Conservation (phyloP, 2,329 filamentous ascomycete species). For the Paraphaeosphaeria sporulosa region DNA sequence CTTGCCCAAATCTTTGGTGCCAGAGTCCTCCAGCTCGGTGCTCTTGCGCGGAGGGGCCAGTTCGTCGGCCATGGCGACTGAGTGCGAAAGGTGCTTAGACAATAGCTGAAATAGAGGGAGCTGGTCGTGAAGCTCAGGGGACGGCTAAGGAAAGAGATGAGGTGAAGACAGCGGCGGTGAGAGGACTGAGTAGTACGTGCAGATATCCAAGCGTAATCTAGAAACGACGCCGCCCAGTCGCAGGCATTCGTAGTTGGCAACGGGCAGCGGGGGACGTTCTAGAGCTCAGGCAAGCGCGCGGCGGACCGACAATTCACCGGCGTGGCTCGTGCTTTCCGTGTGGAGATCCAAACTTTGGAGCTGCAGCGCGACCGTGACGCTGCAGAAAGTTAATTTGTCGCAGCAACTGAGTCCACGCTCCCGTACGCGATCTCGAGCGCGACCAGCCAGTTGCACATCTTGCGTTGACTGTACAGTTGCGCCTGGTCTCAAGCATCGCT, state of each 20-base stretch:
- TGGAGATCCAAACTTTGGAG: slow-evolving; percentile 41
- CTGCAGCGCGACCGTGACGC: slow-evolving; percentile 29
- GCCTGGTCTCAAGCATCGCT: background rate
- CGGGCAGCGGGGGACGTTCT: slow-evolving; percentile 9
- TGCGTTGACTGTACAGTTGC: background rate
- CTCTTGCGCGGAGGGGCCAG: slow-evolving; percentile 64
- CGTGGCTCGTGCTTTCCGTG: slow-evolving; percentile 24
- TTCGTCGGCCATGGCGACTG: slow-evolving; percentile 47
- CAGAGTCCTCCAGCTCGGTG: slow-evolving; percentile 63
- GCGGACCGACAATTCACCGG: slow-evolving; percentile 31
- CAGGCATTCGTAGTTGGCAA: background rate
- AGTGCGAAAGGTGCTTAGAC: background rate
- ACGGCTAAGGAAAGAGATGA: background rate
- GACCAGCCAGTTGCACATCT: slow-evolving; percentile 3
- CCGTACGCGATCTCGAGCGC: slow-evolving; percentile 11
- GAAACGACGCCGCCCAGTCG: background rate
- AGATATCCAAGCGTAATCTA: background rate
- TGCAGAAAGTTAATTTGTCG: slow-evolving; percentile 17
- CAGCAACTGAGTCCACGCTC: slow-evolving; percentile 8
- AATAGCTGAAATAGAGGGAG: background rate
- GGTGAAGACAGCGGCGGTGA: background rate
- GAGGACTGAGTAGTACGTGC: background rate
- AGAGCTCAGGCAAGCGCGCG: slow-evolving; percentile 15
- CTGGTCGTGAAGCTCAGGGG: background rate
- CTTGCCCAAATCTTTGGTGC: slow-evolving; percentile 64